Percentiles rank a stretch among this genome's conserved stretches.
Conservation (phyloP, 2,329 filamentous ascomycete genomes). For the Alternaria alternata region DNA sequence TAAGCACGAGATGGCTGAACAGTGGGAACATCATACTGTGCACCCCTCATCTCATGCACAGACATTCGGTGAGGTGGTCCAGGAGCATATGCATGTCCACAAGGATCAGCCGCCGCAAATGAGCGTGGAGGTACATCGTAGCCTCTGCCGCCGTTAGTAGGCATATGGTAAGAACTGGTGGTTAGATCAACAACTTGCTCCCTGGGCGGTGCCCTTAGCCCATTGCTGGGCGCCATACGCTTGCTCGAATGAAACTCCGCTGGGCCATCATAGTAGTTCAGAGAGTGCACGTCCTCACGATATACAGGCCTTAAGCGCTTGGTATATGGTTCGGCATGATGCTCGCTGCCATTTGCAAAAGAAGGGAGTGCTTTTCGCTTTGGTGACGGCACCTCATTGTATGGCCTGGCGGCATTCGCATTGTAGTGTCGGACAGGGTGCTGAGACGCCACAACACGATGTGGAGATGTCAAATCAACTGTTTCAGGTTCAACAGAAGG, state of each 20-base stretch:
- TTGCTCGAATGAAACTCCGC: slow-evolving; percentile 9
- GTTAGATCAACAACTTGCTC: slow-evolving; percentile 37
- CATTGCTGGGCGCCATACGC: slow-evolving; percentile 20
- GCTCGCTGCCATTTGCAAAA: slow-evolving; percentile 15
- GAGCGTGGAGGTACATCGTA: slow-evolving; percentile 12
- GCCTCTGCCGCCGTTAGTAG: slow-evolving; percentile 12
- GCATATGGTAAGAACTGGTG: slow-evolving; percentile 30
- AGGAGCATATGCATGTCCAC: slow-evolving; percentile 22
- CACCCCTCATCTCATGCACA: slow-evolving; percentile 25
- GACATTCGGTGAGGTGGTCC: slow-evolving; percentile 22
- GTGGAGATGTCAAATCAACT: slow-evolving; percentile 28
- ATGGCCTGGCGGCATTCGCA: slow-evolving; percentile 7
- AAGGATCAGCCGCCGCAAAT: slow-evolving; percentile 14
- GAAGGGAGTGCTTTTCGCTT: slow-evolving; percentile 31
- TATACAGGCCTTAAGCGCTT: slow-evolving; percentile 28
- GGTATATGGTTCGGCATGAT: slow-evolving; percentile 9
- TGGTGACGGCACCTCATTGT: slow-evolving; percentile 19
- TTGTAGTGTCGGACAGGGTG: slow-evolving; percentile 15
- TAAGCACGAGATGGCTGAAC: slow-evolving; percentile 20
- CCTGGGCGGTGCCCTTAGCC: slow-evolving; percentile 17
- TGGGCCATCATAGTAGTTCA: slow-evolving; percentile 5
- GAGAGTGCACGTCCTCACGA: slow-evolving; percentile 15
- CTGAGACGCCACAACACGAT: slow-evolving; percentile 13
- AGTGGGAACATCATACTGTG: slow-evolving; percentile 25
- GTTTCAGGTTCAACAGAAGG: slow-evolving; percentile 47